These are phyloP conservation scores for Sporisorium graminicola DNA, from an alignment of 1,284 basidiomycete genomes.

Conservation along the genomic window DNA sequence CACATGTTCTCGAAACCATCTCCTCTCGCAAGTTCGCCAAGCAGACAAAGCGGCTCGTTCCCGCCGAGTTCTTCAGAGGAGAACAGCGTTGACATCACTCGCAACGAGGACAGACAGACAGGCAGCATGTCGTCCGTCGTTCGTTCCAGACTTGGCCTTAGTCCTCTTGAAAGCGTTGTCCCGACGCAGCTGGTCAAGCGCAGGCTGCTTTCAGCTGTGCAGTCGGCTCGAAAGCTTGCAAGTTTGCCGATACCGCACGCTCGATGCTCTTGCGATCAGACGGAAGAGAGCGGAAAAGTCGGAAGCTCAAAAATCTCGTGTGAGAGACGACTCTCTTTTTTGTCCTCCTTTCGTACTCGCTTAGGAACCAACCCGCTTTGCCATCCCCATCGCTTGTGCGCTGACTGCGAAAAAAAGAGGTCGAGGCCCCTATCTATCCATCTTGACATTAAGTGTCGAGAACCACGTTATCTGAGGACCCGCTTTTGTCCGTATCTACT, in stretches of 20 bases:
- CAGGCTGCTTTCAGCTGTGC: constrained; percentile 4
- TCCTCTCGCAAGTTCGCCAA: background rate
- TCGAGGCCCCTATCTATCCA: background rate
- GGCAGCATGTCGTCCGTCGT: too few species aligned
- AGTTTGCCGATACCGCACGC: constrained; percentile 6
- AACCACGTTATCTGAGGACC: too few species aligned
- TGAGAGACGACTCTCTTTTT: background rate
- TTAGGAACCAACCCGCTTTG: background rate
- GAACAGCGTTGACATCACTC: too few species aligned
- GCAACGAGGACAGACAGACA: too few species aligned
- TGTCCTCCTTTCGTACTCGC: too few species aligned
- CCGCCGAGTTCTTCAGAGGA: too few species aligned
- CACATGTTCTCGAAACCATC: background rate
- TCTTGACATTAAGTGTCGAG: background rate
- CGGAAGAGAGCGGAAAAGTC: constrained; percentile 14
- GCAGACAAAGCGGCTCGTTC: too few species aligned
- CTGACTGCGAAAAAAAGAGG: background rate
- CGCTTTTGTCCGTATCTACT: too few species aligned
- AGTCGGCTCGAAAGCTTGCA: background rate
- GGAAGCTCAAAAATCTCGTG: constrained; percentile 1
- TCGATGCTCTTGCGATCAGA: background rate
- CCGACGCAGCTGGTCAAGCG: background rate
- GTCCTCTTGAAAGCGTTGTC: background rate
- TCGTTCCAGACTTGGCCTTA: too few species aligned
- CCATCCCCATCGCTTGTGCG: background rate